These are phyloP conservation scores for Pouteria glomerata DNA, from an alignment of 148 eudicot genomes.

Conservation along the genomic window DNA sequence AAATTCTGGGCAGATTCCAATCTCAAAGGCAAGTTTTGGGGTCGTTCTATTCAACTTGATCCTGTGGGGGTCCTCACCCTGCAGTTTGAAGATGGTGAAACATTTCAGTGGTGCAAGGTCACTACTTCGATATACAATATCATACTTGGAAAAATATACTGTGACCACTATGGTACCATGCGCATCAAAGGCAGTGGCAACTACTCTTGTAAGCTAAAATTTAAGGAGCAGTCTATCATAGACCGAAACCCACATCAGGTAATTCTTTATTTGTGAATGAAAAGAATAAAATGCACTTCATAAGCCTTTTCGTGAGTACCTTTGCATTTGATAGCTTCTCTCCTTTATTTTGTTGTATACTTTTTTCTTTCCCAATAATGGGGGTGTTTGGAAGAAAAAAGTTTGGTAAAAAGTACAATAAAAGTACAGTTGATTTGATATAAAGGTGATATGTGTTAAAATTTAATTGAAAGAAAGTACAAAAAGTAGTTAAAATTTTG, in stretches of 20 bases:
- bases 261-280: conserved; percentile 1
- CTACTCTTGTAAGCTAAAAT: conserved; percentile 91
- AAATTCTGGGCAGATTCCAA: conserved; percentile 95
- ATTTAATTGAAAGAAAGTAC: too few species aligned
- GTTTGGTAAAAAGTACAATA: too few species aligned
- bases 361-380: background rate
- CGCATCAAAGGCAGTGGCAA: conserved; percentile 90
- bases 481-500: too few species aligned
- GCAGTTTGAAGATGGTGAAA: conserved; percentile 89
- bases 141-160: conserved; percentile 88
- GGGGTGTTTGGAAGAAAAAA: too few species aligned
- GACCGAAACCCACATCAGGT: conserved; percentile 98
- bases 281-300: background rate
- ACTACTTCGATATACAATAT: conserved; percentile 95
- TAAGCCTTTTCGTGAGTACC: background rate
- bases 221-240: conserved; percentile 92
- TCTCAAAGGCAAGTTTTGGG: conserved; percentile 96
- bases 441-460: too few species aligned
- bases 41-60: conserved; percentile 90
- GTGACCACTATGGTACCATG: conserved; percentile 97
- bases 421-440: too few species aligned
- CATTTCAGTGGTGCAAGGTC: conserved; percentile 94
- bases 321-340: background rate
- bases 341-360: background rate
- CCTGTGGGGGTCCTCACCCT: conserved; percentile 80